These are phyloP conservation scores for Fomitopsis pinicola DNA, from an alignment of 1,284 basidiomycete genomes.

Conservation along the genomic window DNA sequence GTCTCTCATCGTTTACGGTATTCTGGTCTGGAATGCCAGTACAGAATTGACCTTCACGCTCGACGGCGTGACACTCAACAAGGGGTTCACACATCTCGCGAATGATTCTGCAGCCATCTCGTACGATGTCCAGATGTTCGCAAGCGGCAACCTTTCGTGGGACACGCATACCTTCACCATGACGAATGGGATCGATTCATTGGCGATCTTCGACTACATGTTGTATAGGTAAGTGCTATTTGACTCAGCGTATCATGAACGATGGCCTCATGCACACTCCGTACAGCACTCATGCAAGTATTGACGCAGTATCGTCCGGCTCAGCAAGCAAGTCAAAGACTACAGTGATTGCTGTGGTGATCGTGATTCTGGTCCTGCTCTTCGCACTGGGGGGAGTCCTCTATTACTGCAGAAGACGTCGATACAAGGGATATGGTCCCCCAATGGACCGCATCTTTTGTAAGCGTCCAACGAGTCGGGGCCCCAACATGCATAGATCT, in stretches of 20 bases:
- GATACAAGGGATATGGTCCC: background rate
- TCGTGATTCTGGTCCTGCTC: background rate
- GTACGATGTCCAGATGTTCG: constrained; percentile 22
- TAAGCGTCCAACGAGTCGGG: background rate
- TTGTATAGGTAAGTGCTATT: constrained; percentile 18
- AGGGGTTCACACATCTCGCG: constrained; percentile 23
- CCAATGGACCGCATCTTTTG: background rate
- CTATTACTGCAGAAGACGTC: background rate
- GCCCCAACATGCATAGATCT: background rate
- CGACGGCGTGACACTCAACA: constrained; percentile 22
- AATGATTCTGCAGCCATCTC: constrained; percentile 22
- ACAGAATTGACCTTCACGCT: constrained; percentile 34
- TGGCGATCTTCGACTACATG: constrained; percentile 21
- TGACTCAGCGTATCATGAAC: background rate
- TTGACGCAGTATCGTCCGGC: background rate
- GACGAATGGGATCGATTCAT: constrained; percentile 14
- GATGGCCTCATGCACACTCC: background rate
- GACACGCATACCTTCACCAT: constrained; percentile 17
- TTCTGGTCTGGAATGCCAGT: constrained; percentile 22
- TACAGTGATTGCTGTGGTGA: background rate
- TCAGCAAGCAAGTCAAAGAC: background rate
- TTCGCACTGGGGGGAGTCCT: background rate
- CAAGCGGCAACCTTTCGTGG: constrained; percentile 15
- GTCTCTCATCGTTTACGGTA: constrained; percentile 29
- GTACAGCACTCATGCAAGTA: background rate